A percentile compares a stretch with the other conserved stretches of the same genome.
Evolutionary conservation across 1,284 basidiomycete genomes (phyloP).

Genomic region (Rugosomyces carneus): DNA sequence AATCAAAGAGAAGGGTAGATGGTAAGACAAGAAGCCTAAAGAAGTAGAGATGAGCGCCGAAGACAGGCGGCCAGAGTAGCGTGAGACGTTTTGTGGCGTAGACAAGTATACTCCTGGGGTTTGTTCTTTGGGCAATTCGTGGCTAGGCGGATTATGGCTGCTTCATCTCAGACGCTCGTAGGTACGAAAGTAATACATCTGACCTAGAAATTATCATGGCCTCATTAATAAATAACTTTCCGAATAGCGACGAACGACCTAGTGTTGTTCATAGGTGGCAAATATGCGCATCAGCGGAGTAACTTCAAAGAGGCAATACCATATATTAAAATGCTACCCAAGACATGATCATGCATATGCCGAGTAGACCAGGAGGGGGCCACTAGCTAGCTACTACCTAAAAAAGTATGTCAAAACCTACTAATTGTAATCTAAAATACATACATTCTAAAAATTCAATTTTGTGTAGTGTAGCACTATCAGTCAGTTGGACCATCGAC

Average conservation of each 20-base stretch:
- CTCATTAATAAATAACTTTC: constrained; percentile 16
- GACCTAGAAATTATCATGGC: constrained; percentile 18
- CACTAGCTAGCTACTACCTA: too few species aligned
- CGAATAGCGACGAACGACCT: constrained; percentile 13
- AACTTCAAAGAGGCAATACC: constrained; percentile 9
- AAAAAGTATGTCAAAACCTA: too few species aligned
- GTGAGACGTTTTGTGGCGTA: constrained; percentile 17
- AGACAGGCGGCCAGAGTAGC: constrained; percentile 19
- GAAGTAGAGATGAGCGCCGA: constrained; percentile 22
- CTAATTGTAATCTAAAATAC: too few species aligned
- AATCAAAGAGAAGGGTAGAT: constrained; percentile 6
- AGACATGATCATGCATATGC: constrained; percentile 15
- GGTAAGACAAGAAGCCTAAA: constrained; percentile 14
- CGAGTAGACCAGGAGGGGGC: constrained; percentile 26
- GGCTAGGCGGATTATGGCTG: too few species aligned
- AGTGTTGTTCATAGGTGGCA: constrained; percentile 20
- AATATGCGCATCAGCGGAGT: constrained; percentile 24
- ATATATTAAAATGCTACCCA: not conserved
- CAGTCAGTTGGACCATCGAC: too few species aligned
- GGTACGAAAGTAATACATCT: too few species aligned
- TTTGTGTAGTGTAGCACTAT: too few species aligned
- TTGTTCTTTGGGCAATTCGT: constrained; percentile 1
- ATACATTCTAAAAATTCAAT: too few species aligned
- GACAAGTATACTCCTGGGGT: constrained; percentile 18
- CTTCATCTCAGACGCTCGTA: too few species aligned